These are phyloP conservation scores for Yamadazyma jaroonii DNA, from an alignment of 1,139 yeast genomes.

Conservation along the genomic window DNA sequence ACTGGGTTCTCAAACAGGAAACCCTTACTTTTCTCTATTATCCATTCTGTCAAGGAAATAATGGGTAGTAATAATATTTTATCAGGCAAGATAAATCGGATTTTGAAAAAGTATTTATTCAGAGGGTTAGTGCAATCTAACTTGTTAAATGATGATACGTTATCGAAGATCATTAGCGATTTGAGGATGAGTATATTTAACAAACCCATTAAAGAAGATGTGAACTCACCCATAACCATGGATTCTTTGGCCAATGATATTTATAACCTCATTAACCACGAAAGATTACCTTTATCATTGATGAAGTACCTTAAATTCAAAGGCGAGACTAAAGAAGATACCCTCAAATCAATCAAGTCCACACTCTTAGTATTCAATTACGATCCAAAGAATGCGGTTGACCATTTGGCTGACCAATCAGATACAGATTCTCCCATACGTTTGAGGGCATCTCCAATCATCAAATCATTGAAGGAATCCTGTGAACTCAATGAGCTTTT, in stretches of 20 bases:
- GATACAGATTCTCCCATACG: too few species aligned
- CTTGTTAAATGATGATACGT: slow-evolving; percentile 16
- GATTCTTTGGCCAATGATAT: slow-evolving; percentile 14
- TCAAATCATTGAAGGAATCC: too few species aligned
- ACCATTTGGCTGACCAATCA: not conserved
- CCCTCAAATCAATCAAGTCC: slow-evolving; percentile 15
- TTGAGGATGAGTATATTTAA: slow-evolving; percentile 22
- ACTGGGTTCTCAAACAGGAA: slow-evolving; percentile 26
- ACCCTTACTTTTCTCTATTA: slow-evolving; percentile 24
- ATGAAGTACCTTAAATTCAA: slow-evolving; percentile 11
- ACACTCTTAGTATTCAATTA: slow-evolving; percentile 23
- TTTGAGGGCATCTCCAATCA: too few species aligned
- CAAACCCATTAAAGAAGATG: slow-evolving; percentile 6
- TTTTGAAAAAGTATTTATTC: slow-evolving; percentile 15
- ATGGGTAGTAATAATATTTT: slow-evolving; percentile 14
- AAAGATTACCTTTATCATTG: slow-evolving; percentile 9
- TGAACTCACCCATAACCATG: not conserved
- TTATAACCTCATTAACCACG: slow-evolving; percentile 12
- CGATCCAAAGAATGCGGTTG: not conserved
- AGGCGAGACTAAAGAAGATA: slow-evolving; percentile 17
- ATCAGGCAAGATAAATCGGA: slow-evolving; percentile 18
- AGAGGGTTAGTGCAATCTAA: slow-evolving; percentile 15
- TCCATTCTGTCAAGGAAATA: slow-evolving; percentile 12
- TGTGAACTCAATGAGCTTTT: slow-evolving; percentile 27
- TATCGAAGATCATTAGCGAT: slow-evolving; percentile 18